Evolutionary conservation across 2,329 filamentous ascomycete species (phyloP), one percentile per base, ranked within the genome.

Genomic region (Botrytis galanthina): DNA sequence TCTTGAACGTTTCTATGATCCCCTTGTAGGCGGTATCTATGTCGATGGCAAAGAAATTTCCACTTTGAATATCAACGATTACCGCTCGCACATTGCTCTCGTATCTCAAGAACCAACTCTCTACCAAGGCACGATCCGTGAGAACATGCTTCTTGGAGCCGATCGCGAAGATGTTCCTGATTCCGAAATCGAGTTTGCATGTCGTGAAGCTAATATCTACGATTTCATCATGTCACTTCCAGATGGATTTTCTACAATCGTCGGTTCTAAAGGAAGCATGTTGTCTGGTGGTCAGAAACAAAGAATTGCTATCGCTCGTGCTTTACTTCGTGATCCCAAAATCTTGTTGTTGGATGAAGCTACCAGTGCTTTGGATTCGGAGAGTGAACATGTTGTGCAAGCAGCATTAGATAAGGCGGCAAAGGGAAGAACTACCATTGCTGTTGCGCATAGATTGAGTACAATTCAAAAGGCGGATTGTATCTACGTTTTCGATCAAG

Each of bases 401-500:
- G 91, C 88, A 0, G 93, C 93, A 0, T 86, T 96, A 26, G 93
- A 98, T 82, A 90, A 90, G 75, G 94, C 94, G 2, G 91, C 93
- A 32, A 92, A 93, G 85, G 94, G 91, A 62, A 88, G 94, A 70
- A 97, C 94, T 10, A 98, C 95, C 0, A 96, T 99, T 75, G 95
- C 95, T 0, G 95, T 99, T 1, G 96, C 96, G 4, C 95, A 99
- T 83, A 87, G 96, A 37, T 85, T 99, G 9, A 94, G 91, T 80
- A 98, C 96, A 0, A 98, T 98, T 75, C 94, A 97, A 81, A 95
- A 96, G 81, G 95, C 95, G 0, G 95, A 98, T 80, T 85, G 95
- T 67, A 98, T 98, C 78, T 98, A 97, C 77, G 95, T 98, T n/a
- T 96, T 98, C 81, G 95, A 98, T 82, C 91, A 93, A 78, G 96